phyloP scores from a whole-genome alignment of 2,329 filamentous ascomycete genomes.

The Talaromyces sp. region DNA sequence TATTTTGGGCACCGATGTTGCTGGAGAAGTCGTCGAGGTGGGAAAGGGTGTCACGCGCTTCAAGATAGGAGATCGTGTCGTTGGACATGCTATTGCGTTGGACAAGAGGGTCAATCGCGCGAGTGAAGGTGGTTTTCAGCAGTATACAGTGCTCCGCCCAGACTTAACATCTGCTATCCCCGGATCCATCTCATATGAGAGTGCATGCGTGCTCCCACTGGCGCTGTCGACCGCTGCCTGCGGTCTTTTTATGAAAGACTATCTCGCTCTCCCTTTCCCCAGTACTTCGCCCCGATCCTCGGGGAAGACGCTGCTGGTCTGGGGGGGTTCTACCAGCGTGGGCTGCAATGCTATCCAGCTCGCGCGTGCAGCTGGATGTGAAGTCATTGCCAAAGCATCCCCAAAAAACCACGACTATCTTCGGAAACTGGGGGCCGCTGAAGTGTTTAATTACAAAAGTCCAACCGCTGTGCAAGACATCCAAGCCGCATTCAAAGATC shows the following conservation, averaged over 20 bases:
- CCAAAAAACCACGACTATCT: slow-evolving; percentile 40
- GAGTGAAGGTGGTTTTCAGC: slow-evolving; percentile 27
- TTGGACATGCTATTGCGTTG: slow-evolving; percentile 22
- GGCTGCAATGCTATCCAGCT: slow-evolving; percentile 41
- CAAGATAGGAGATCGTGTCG: background rate
- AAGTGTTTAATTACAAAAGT: slow-evolving; percentile 41
- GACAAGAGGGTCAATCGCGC: slow-evolving; percentile 10
- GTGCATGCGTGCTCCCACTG: slow-evolving; percentile 29
- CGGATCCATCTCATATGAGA: slow-evolving; percentile 22
- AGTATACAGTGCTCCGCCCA: slow-evolving; percentile 23
- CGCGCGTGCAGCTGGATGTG: slow-evolving; percentile 34
- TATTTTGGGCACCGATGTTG: background rate
- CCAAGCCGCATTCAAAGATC: background rate
- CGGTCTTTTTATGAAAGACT: slow-evolving; percentile 26
- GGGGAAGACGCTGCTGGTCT: slow-evolving; percentile 27
- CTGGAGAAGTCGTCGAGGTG: background rate
- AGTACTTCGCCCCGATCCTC: slow-evolving; percentile 10
- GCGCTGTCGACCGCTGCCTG: slow-evolving; percentile 28
- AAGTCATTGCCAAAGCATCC: slow-evolving; percentile 34
- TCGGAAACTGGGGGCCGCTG: slow-evolving; percentile 39
- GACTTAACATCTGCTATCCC: slow-evolving; percentile 25
- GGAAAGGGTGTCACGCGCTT: background rate
- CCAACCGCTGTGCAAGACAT: background rate
- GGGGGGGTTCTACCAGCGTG: slow-evolving; percentile 42
- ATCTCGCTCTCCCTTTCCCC: slow-evolving; percentile 20